Evolutionary conservation across 2,329 filamentous ascomycete genomes (phyloP), one percentile per base, ranked within the genome.

Genomic region (Ophiostoma novo-ulmi): DNA sequence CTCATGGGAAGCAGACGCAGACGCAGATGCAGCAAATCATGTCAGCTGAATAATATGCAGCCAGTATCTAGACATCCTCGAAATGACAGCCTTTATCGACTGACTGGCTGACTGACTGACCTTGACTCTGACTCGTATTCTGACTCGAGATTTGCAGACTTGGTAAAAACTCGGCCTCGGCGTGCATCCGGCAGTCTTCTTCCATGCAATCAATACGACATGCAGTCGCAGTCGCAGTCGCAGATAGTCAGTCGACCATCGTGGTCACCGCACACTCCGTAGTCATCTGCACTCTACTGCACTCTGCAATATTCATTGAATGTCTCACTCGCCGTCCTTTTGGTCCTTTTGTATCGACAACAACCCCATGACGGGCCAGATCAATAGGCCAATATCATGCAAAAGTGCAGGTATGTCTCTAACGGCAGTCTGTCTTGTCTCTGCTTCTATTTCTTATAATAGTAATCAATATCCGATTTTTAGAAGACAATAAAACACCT

Each of bases 41-140:
- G 58, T 11, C 58, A 63, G 58, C 58, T 63, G 58, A 63, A 17
- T 63, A 13, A 63, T 63, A 63, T 63, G 58, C 58, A 35, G 58
- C 58, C 58, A 63, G n/a, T n/a, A 58, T 58, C 52, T 26, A 58
- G n/a, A 26, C 22, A 58, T 58, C 52, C 22, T 58, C 48, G 22
- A n/a, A 1, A 26, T 58, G 52, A 26, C 52, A 22, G 22, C 52
- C 52, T 26, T 58, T 17, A 58, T 48, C 44, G 44, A 48, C 44
- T 48, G 38, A 3, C 38, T 13, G 38, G 13, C 38, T 39, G 38
- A 13, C 38, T 39, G 8, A 13, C 38, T 39, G 38, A 39, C 38
- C 31, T 31, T 31, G 3, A 4, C 31, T 31, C 31, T 31, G 31
- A 31, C 31, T 31, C 31, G 31, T 31, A 31, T 31, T 31, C 31